phyloP scores from a whole-genome alignment of 768 basidiomycete genomes.

The Lactarius deliciosus region DNA sequence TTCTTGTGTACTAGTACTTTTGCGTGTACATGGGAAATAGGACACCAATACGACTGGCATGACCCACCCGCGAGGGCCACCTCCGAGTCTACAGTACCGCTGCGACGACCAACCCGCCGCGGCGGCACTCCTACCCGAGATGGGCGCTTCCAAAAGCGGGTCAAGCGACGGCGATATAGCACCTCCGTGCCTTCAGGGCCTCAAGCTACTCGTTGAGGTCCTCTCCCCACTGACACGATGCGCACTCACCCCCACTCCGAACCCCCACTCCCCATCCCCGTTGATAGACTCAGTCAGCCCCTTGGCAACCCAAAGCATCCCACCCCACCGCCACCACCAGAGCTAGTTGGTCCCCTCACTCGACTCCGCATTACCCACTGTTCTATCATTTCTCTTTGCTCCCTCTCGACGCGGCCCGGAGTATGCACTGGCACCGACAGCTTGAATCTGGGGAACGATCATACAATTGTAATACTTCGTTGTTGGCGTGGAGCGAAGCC shows the following conservation, averaged over 20 bases:
- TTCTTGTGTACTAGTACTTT: neutral
- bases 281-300: neutral
- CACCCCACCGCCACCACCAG: constrained; percentile 6
- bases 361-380: neutral
- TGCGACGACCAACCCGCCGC: neutral
- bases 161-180: neutral
- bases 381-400: neutral
- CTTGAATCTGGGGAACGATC: neutral
- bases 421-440: neutral
- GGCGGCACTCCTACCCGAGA: neutral
- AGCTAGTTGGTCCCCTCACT: neutral
- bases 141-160: neutral
- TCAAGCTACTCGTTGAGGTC: neutral
- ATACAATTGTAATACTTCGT: neutral
- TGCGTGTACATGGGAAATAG: neutral
- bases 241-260: neutral
- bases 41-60: neutral
- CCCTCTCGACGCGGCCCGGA: neutral
- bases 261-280: neutral
- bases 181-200: neutral
- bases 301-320: neutral
- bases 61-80: neutral
- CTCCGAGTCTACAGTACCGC: neutral
- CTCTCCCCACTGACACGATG: neutral
- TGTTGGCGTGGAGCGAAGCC: neutral